These are phyloP conservation scores for Pseudocercospora pini-densiflorae DNA, from an alignment of 2,329 filamentous ascomycete species.

Conservation along the genomic window DNA sequence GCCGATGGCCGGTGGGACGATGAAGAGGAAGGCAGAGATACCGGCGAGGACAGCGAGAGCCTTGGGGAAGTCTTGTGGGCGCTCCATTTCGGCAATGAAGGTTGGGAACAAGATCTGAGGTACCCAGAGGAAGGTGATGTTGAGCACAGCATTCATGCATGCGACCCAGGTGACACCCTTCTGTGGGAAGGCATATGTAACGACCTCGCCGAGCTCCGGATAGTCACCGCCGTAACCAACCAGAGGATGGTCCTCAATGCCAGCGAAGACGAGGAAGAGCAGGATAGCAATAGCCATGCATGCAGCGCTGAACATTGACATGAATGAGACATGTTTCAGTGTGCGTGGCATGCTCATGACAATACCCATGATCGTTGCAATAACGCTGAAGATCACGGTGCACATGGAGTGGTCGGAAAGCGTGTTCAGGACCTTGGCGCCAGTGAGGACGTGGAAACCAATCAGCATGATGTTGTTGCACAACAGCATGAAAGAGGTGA, in stretches of 20 bases:
- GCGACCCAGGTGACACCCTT: slow-evolving; percentile 53
- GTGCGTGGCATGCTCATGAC: slow-evolving; percentile 53
- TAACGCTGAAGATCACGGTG: slow-evolving; percentile 55
- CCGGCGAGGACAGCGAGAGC: slow-evolving; percentile 51
- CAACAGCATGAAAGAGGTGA: slow-evolving; percentile 54
- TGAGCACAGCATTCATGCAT: slow-evolving; percentile 56
- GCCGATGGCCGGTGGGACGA: slow-evolving; percentile 55
- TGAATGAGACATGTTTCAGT: slow-evolving; percentile 54
- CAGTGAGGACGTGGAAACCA: slow-evolving; percentile 56
- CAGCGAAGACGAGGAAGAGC: slow-evolving; percentile 55
- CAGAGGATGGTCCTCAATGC: slow-evolving; percentile 50
- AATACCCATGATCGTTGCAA: slow-evolving; percentile 53
- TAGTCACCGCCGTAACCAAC: slow-evolving; percentile 54
- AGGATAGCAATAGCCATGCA: slow-evolving; percentile 56
- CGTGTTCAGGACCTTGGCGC: slow-evolving; percentile 56
- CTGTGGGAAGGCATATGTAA: slow-evolving; percentile 54
- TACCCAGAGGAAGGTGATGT: slow-evolving; percentile 54
- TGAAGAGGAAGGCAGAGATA: slow-evolving; percentile 55
- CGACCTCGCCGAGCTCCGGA: slow-evolving; percentile 49
- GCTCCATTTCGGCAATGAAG: slow-evolving; percentile 58
- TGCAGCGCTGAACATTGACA: slow-evolving; percentile 56
- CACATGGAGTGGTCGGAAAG: slow-evolving; percentile 55
- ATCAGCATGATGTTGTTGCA: slow-evolving; percentile 58
- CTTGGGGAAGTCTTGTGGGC: slow-evolving; percentile 57
- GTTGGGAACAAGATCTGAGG: slow-evolving; percentile 58